Evolutionary conservation across 2,329 filamentous ascomycete genomes (phyloP).

Genomic region (Diplodia sapinea): DNA sequence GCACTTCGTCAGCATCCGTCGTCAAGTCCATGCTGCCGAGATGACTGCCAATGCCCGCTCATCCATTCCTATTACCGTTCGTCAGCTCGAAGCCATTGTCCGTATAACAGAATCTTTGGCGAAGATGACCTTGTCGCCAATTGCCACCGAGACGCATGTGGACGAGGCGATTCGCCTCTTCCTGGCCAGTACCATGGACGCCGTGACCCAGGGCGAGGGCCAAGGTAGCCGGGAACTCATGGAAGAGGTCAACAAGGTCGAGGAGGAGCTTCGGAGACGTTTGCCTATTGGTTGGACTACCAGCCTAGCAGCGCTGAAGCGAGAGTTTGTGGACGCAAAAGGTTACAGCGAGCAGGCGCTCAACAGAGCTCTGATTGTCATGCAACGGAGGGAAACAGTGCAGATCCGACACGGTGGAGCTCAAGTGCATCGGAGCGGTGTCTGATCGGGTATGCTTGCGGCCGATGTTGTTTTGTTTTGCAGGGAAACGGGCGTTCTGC

Average conservation of each 20-base stretch:
- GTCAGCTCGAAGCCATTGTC: slow-evolving; percentile 85
- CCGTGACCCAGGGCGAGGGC: slow-evolving; percentile 86
- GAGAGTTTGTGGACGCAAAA: slow-evolving; percentile 91
- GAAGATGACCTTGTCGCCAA: slow-evolving; percentile 82
- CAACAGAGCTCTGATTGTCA: slow-evolving; percentile 80
- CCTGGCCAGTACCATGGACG: slow-evolving; percentile 96
- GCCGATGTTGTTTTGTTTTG: neutral
- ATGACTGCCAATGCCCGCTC: slow-evolving; percentile 87
- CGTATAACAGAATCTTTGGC: slow-evolving; percentile 95
- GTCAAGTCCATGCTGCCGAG: slow-evolving; percentile 91
- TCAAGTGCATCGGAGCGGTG: slow-evolving; percentile 75
- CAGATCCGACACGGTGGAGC: slow-evolving; percentile 78
- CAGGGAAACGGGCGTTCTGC: neutral
- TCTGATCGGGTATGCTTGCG: slow-evolving; percentile 48
- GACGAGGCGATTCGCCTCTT: slow-evolving; percentile 97
- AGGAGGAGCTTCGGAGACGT: slow-evolving; percentile 84
- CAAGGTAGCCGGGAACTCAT: slow-evolving; percentile 83
- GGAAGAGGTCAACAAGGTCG: slow-evolving; percentile 84
- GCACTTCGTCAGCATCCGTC: slow-evolving; percentile 94
- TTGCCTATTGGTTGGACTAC: slow-evolving; percentile 96
- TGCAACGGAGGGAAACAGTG: slow-evolving; percentile 87
- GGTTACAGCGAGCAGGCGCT: slow-evolving; percentile 87
- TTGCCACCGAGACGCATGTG: slow-evolving; percentile 89
- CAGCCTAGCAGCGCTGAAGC: slow-evolving; percentile 80
- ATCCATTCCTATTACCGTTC: slow-evolving; percentile 95